phyloP scores from a whole-genome alignment of 495 filamentous ascomycete species.

The Lindgomyces ingoldianus region DNA sequence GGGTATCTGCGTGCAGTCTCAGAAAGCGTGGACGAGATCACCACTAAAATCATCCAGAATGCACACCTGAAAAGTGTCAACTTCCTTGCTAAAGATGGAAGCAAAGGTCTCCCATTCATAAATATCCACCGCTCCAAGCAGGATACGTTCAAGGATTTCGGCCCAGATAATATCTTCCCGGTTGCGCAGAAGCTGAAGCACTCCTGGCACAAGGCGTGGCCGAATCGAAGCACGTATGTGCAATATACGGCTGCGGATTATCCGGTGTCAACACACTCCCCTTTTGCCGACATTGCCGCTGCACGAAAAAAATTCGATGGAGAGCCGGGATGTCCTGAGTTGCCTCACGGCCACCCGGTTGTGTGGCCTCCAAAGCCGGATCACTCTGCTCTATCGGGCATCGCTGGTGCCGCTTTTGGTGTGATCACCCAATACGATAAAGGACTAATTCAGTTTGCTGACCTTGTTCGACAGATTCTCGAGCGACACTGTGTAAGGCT shows the following conservation, averaged over 20 bases:
- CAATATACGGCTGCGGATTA: conserved; percentile 12
- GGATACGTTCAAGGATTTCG: conserved; percentile 2
- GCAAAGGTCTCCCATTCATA: neutral
- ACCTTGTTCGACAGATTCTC: neutral
- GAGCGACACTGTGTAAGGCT: too few relatives aligned
- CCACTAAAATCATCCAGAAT: conserved; percentile 14
- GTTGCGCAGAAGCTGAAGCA: conserved; percentile 6
- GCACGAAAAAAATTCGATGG: neutral
- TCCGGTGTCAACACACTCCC: conserved; percentile 10
- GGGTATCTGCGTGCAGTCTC: conserved; percentile 9
- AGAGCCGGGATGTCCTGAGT: neutral
- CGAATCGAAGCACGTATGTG: neutral
- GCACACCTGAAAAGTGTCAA: conserved; percentile 11
- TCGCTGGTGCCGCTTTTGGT: neutral
- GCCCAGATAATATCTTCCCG: neutral
- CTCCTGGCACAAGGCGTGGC: conserved; percentile 14
- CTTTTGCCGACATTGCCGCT: conserved; percentile 9
- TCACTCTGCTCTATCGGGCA: neutral
- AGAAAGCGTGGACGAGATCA: conserved; percentile 3
- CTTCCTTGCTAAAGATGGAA: conserved; percentile 10
- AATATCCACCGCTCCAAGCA: conserved; percentile 3
- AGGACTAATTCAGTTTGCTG: neutral
- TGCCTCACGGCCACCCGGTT: neutral
- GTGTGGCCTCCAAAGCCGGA: neutral
- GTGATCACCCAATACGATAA: neutral